Percentiles rank a stretch among this genome's conserved stretches.
These are phyloP conservation scores for Zygotorulaspora danielsina DNA, from an alignment of 805 yeast genomes.

Conservation along the genomic window DNA sequence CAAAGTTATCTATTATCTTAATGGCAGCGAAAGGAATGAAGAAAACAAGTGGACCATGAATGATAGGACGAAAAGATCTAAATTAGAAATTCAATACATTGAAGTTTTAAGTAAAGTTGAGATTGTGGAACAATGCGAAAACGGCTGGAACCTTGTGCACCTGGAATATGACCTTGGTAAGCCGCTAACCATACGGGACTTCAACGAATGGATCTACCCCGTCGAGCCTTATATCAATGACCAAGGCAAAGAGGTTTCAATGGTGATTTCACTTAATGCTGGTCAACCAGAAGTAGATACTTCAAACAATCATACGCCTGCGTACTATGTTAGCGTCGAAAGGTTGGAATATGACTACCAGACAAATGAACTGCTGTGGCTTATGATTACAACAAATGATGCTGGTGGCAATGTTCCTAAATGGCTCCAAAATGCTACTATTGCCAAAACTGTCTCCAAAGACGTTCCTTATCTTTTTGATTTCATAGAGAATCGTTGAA, in stretches of 20 bases:
- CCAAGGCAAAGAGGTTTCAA: slow-evolving; percentile 24
- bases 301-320: slow-evolving; percentile 27
- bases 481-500: background rate
- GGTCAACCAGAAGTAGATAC: slow-evolving; percentile 22
- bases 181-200: slow-evolving; percentile 37
- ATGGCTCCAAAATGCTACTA: slow-evolving; percentile 39
- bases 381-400: slow-evolving; percentile 39
- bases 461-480: slow-evolving; percentile 39
- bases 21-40: slow-evolving; percentile 27
- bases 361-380: slow-evolving; percentile 32
- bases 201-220: slow-evolving; percentile 37
- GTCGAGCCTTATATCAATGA: slow-evolving; percentile 21
- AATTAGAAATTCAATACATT: slow-evolving; percentile 36
- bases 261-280: slow-evolving; percentile 37
- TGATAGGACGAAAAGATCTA: slow-evolving; percentile 32
- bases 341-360: slow-evolving; percentile 24
- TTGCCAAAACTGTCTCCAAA: slow-evolving; percentile 38
- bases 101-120: slow-evolving; percentile 31
- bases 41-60: slow-evolving; percentile 21
- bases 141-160: slow-evolving; percentile 33
- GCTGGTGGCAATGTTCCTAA: slow-evolving; percentile 41
- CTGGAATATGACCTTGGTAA: slow-evolving; percentile 38
- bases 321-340: slow-evolving; percentile 39
- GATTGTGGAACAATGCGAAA: slow-evolving; percentile 15
- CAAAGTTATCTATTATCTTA: slow-evolving; percentile 26